A percentile compares a stretch with the other conserved stretches of the same genome.
These are phyloP conservation scores for Andrographis paniculata DNA, from an alignment of 305 asterid species.

Conservation along the genomic window DNA sequence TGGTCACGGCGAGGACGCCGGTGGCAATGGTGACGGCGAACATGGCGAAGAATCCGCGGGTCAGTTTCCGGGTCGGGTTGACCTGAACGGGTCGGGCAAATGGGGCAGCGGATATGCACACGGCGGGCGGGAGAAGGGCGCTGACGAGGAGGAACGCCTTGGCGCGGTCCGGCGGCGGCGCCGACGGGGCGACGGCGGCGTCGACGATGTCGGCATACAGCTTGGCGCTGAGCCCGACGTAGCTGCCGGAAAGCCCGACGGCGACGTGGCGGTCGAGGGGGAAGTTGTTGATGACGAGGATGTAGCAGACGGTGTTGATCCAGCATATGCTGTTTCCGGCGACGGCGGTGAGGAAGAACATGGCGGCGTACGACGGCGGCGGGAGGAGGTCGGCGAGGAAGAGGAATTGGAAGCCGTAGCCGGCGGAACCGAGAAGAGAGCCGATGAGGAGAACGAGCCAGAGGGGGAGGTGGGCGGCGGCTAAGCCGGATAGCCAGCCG, in stretches of 20 bases:
- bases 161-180: slow-evolving; percentile 27
- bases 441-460: slow-evolving; percentile 68
- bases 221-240: slow-evolving; percentile 68
- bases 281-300: slow-evolving; percentile 44
- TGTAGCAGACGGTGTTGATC: slow-evolving; percentile 76
- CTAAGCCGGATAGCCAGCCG: slow-evolving; percentile 73
- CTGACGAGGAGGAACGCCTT: slow-evolving; percentile 40
- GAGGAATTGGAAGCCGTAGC: slow-evolving; percentile 69
- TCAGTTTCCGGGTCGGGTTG: slow-evolving; percentile 32
- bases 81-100: slow-evolving; percentile 25
- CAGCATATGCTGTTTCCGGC: slow-evolving; percentile 81
- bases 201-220: slow-evolving; percentile 52
- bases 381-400: slow-evolving; percentile 27
- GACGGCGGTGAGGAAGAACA: slow-evolving; percentile 48
- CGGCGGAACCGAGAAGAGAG: slow-evolving; percentile 46
- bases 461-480: slow-evolving; percentile 53
- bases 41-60: slow-evolving; percentile 51
- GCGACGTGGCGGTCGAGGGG: slow-evolving; percentile 71
- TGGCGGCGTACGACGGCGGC: slow-evolving; percentile 36
- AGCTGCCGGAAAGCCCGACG: slow-evolving; percentile 68
- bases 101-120: slow-evolving; percentile 31
- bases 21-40: slow-evolving; percentile 38
- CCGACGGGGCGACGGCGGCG: slow-evolving; percentile 15
- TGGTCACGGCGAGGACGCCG: slow-evolving; percentile 45
- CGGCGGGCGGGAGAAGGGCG: slow-evolving; percentile 40